phyloP scores from a whole-genome alignment of 2,329 filamentous ascomycete species.

The Aspergillus ochraceoroseus region DNA sequence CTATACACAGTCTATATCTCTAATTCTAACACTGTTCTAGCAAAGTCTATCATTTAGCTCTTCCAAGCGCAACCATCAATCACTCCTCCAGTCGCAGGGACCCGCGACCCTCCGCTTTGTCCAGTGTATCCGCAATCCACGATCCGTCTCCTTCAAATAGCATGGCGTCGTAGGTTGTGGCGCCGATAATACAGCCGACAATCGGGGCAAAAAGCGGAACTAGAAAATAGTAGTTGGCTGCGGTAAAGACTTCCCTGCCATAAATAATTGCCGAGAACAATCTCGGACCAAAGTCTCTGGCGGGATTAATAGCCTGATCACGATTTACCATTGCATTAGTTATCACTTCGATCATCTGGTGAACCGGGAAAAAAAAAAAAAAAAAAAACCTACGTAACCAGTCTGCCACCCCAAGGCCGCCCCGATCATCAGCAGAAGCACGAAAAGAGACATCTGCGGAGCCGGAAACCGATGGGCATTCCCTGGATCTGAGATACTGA shows the following conservation, averaged over 20 bases:
- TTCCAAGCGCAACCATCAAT: no score
- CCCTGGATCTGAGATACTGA: constrained; percentile 26
- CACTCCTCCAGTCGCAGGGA: no score
- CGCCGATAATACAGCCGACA: constrained; percentile 27
- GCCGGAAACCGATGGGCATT: constrained; percentile 27
- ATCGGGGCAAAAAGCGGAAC: constrained; percentile 30
- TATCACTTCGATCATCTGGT: no score
- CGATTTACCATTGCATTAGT: not conserved
- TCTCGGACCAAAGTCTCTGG: constrained; percentile 30
- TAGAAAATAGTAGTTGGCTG: constrained; percentile 28
- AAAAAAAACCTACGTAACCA: constrained; percentile 27
- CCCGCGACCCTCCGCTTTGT: constrained; percentile 23
- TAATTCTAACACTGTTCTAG: no score
- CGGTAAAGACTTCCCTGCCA: constrained; percentile 28
- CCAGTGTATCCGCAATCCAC: constrained; percentile 27
- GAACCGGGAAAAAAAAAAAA: not conserved
- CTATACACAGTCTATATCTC: no score
- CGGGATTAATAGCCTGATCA: constrained; percentile 30
- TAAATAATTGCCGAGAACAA: constrained; percentile 31
- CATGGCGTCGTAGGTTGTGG: constrained; percentile 26
- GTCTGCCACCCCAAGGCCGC: constrained; percentile 33
- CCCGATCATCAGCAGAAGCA: constrained; percentile 29
- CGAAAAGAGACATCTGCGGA: constrained; percentile 26
- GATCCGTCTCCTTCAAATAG: constrained; percentile 31
- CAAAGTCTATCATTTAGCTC: no score